Percentiles rank a stretch among this genome's conserved stretches.
phyloP scores from a whole-genome alignment of 1,284 basidiomycete genomes.

The Ustilago crameri region DNA sequence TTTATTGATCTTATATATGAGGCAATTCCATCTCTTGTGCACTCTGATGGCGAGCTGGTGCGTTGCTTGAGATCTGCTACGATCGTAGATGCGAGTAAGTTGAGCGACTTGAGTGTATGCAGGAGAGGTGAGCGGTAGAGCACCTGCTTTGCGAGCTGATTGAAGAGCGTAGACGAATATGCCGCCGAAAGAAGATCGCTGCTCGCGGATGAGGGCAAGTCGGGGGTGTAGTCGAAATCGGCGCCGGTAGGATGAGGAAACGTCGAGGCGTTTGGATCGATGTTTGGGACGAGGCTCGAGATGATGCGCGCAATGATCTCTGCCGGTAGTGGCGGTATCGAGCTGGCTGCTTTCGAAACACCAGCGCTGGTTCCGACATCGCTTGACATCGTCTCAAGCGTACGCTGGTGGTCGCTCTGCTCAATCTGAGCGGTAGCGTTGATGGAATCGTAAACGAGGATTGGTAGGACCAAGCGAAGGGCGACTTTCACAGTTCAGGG shows the following conservation, averaged over 20 bases:
- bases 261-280: constrained; percentile 29
- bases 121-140: constrained; percentile 26
- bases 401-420: neutral
- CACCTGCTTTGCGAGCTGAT: constrained; percentile 9
- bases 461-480: neutral
- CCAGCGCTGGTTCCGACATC: neutral
- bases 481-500: neutral
- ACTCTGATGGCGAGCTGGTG: neutral
- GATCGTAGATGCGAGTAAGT: constrained; percentile 24
- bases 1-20: constrained; percentile 20
- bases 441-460: neutral
- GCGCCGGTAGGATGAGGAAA: constrained; percentile 17
- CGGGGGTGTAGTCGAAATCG: constrained; percentile 17
- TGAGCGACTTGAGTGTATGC: constrained; percentile 22
- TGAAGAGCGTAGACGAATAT: constrained; percentile 13
- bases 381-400: neutral
- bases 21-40: neutral
- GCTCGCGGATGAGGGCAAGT: constrained; percentile 12
- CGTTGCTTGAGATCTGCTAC: constrained; percentile 14
- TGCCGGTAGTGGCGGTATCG: constrained; percentile 26
- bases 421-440: neutral
- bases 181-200: constrained; percentile 17
- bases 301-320: constrained; percentile 33
- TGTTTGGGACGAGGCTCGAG: constrained; percentile 10
- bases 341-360: neutral